Evolutionary conservation across 441 rosid species (phyloP), one percentile per base, ranked within the genome.

Genomic region (Arabidopsis hybrid): DNA sequence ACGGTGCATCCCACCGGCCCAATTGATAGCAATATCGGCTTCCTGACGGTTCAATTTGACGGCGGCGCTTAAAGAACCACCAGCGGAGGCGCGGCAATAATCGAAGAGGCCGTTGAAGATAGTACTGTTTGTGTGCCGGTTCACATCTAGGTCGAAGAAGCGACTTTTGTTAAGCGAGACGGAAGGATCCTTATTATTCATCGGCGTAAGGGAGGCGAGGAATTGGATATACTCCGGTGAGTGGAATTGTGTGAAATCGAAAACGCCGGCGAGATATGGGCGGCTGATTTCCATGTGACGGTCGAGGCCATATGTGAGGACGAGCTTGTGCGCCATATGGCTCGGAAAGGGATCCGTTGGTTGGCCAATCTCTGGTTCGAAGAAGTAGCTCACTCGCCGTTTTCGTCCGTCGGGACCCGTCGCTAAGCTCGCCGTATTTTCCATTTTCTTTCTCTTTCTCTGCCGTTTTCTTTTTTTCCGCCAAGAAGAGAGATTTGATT

Each of bases 1-100:
- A 73, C 88, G 92, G 74, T 87, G 89, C 68, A 87, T 80, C 5
- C 95, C 97, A 47, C 97, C 95, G 2, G 91, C 88, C 97, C 97
- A 91, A 68, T 91, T 91, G 68, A 91, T 31, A 17, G 93, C 93
- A 61, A 91, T 88, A 75, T 91, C 95, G 1, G 92, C 86, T 29
- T 89, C 95, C 0, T 84, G 82, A 17, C 84, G 71, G 68, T 89
- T 91, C 45, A 91, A 75, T 81, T 88, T 91, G 11, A 79, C 95
- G 13, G 97, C 93, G 38, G 93, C 92, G 8, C 89, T 95, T 17
- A 91, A 83, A 29, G 97, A 88, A 38, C 93, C 93, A 43, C 95
- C 93, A 2, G 93, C 84, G 21, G 86, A 88, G 5, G 89, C 91
- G 81, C 83, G 91, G 68, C 92, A 89, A 60, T 88, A 91, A 3